phyloP scores from a whole-genome alignment of 2,329 filamentous ascomycete genomes.

The Trichoderma hamatum region DNA sequence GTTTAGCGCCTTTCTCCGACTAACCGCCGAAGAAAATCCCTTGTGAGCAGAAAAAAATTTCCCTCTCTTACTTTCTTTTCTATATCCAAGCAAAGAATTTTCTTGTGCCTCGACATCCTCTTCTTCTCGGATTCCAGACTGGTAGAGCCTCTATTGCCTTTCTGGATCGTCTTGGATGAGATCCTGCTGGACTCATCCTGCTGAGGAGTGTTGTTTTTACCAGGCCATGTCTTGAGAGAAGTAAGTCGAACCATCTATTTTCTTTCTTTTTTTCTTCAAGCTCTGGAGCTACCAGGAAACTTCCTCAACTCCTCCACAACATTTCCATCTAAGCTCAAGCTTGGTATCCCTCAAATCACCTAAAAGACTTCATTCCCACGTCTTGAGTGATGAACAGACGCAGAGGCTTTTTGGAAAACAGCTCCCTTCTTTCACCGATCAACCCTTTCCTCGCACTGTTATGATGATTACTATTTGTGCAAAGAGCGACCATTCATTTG shows the following conservation, averaged over 20 bases:
- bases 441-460: constrained; percentile 34
- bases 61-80: neutral
- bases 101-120: neutral
- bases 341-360: neutral
- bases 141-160: constrained; percentile 16
- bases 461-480: constrained; percentile 67
- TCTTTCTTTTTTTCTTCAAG: neutral
- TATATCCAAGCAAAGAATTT: neutral
- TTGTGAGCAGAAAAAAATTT: constrained; percentile 16
- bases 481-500: constrained; percentile 62
- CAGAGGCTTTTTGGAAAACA: neutral
- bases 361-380: neutral
- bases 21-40: constrained; percentile 11
- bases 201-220: constrained; percentile 30
- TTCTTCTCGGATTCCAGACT: constrained; percentile 8
- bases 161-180: constrained; percentile 20
- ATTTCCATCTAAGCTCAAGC: neutral
- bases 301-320: constrained; percentile 3
- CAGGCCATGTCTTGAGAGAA: constrained; percentile 37
- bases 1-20: constrained; percentile 19
- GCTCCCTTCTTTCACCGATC: neutral
- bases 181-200: constrained; percentile 16
- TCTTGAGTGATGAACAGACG: neutral
- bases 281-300: neutral
- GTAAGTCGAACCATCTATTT: constrained; percentile 32